Evolutionary conservation across 129 eudicot genomes (phyloP), one percentile per base, ranked within the genome.

Genomic region (Flaveria brownii): DNA sequence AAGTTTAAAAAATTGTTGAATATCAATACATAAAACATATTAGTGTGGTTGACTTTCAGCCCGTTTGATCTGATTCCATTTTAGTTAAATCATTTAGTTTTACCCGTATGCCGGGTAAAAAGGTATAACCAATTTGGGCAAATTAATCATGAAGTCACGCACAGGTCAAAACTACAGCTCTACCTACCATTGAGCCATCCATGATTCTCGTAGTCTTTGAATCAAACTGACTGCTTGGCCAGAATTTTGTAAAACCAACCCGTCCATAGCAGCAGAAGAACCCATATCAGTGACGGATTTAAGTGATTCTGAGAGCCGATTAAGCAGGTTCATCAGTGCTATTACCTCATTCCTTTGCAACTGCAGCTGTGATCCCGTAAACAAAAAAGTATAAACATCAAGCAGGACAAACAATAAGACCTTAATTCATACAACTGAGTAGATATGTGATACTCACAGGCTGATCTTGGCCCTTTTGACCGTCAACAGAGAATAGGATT

Each of bases 301-400:
- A 43, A 92, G 77, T 45, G 98, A 92, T 81, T 92, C 94, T 7
- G 98, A 92, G 25, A 92, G 90, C 33, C 96, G 88, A 75, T 92
- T 82, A 5, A 92, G 93, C 47, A 92, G 77, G 78, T 92, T 92
- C 42, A 92, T 61, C 59, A 92, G 77, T 20, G 98, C 98, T 79
- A 90, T 92, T 81, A 89, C 98, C 81, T 92, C 98, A 80, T 92
- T 92, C 81, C 96, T 81, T 83, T 92, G 94, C 73, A 89, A 80
- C 82, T 86, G 87, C 83, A 92, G 75, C 96, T 92, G 87, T 61
- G 70, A 74, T 5, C 41, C 69, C 33, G 22, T 63, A 63, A 63
- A 60, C 60, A n/a, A 2, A 69, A 41, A 30, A 9, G 47, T 60
- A 55, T 14, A 62, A 22, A 9, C 8, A 30, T 52, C 69, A 63